Base-by-base conservation (phyloP, 2,329 filamentous ascomycete genomes). In the Claviceps quebecensis region DNA sequence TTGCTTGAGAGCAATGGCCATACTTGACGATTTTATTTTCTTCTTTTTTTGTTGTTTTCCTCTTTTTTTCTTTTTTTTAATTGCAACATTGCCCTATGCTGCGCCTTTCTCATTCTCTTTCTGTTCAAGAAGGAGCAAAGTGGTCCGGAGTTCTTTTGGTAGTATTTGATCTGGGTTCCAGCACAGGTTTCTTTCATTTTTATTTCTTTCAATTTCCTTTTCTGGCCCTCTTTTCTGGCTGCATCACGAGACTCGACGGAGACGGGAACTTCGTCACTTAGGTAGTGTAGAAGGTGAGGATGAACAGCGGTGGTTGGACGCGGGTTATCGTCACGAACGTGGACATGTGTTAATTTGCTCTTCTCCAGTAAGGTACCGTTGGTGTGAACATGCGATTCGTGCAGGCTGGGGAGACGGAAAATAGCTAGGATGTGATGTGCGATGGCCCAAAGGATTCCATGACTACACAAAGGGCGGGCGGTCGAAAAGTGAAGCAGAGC, bases 101-200 rank as follows among this genome's bases (percentile, higher is more conserved):
- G 53, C 59, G 48, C 43, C 47, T 52, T 50, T 63, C 43, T 62
- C 45, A 51, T 41, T 50, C 39, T 45, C 46, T 26, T 40, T 45
- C 41, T 44, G 34, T 54, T 58, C 55, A 56, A 66, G 63, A 54
- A 67, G 65, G 70, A 65, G 64, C 68, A 66, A 67, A 69, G 66
- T 65, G 69, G 69, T 69, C 63, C 61, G 71, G 71, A 73, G 71
- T 73, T 73, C 53, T 56, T 65, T 65, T 52, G 50, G 50, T 52
- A 52, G 43, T 51, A 41, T 48, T 34, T 52, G 50, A 48, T 44
- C 38, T 29, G 50, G 50, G 45, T 37, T 48, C 23, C 6, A 46
- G 47, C 23, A 41, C 4, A 26, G 47, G 37, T 37, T 29, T 26
- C 45, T 17, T 45, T 36, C 34, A 19, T 19, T 19, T 19, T 34